These are phyloP conservation scores for Hibiscus trionum DNA, from an alignment of 345 rosid genomes.

Conservation along the genomic window DNA sequence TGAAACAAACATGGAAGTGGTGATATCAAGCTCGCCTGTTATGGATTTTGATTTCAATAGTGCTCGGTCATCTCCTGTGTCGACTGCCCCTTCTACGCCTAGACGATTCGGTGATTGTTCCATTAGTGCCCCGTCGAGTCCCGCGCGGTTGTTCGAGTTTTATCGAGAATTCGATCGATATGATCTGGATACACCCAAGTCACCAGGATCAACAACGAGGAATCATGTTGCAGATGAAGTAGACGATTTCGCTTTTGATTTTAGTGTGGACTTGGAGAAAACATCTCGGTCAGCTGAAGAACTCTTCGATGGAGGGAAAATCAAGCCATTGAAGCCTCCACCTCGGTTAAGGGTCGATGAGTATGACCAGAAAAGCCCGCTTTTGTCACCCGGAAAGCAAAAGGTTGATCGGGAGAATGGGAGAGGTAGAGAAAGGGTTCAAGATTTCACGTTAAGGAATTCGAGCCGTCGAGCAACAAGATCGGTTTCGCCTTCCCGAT, in stretches of 20 bases:
- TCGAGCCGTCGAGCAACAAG: constrained; percentile 49
- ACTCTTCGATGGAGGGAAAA: constrained; percentile 69
- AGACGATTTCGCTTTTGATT: constrained; percentile 52
- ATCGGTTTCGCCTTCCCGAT: constrained; percentile 72
- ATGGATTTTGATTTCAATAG: constrained; percentile 54
- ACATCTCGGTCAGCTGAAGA: constrained; percentile 54
- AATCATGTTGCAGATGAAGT: background rate
- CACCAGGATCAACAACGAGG: constrained; percentile 5
- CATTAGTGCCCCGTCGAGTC: constrained; percentile 80
- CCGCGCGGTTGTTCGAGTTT: constrained; percentile 35
- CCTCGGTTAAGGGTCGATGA: constrained; percentile 35
- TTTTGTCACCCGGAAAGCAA: constrained; percentile 47
- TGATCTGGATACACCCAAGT: constrained; percentile 30
- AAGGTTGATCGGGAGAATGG: constrained; percentile 22
- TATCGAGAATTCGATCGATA: no score
- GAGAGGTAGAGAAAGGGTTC: constrained; percentile 42
- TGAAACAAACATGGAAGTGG: constrained; percentile 33
- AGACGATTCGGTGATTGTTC: constrained; percentile 43
- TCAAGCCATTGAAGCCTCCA: constrained; percentile 62
- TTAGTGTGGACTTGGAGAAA: constrained; percentile 25
- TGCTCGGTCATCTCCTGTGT: constrained; percentile 26
- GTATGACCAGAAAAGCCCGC: constrained; percentile 14
- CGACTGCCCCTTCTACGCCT: constrained; percentile 67
- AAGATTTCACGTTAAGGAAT: constrained; percentile 16
- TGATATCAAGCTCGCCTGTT: constrained; percentile 25